phyloP scores from a whole-genome alignment of 169 alveolate genomes.

The Plasmodium coatneyi region DNA sequence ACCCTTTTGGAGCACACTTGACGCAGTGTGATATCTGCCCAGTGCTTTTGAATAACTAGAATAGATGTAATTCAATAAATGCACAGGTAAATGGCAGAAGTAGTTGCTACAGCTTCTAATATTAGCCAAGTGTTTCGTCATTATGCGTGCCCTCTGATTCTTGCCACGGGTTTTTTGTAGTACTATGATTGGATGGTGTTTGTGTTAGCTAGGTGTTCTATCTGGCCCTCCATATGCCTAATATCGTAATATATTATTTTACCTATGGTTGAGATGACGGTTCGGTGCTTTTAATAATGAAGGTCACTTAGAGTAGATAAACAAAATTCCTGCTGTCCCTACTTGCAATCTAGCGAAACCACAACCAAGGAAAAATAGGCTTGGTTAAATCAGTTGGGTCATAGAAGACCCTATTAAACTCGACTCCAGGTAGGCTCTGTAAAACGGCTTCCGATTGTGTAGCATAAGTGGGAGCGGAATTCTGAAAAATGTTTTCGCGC shows the following conservation, averaged over 20 bases:
- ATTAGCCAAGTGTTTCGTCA: constrained; percentile 94
- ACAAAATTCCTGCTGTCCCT: constrained; percentile 94
- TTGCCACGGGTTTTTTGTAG: neutral
- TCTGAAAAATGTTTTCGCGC: constrained; percentile 76
- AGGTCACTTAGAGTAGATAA: constrained; percentile 92
- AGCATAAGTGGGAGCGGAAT: constrained; percentile 90
- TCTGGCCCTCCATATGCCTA: neutral
- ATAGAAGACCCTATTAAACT: constrained; percentile 96
- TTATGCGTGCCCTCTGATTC: constrained; percentile 77
- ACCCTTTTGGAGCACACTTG: constrained; percentile 62
- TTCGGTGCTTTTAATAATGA: constrained; percentile 74
- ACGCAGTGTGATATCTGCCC: constrained; percentile 96
- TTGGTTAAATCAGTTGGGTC: constrained; percentile 94
- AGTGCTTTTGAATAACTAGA: constrained; percentile 93
- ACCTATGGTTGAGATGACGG: neutral
- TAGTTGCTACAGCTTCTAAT: constrained; percentile 90
- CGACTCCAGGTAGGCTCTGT: constrained; percentile 95
- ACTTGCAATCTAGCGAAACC: constrained; percentile 95
- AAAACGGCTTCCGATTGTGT: constrained; percentile 91
- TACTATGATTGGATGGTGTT: neutral
- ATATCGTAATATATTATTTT: neutral
- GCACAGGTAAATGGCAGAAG: constrained; percentile 96
- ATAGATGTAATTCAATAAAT: constrained; percentile 91
- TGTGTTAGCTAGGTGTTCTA: neutral
- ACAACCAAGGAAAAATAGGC: constrained; percentile 96